Base-by-base conservation (phyloP, 164 flowering plant species). In the Umbilicus rupestris region DNA sequence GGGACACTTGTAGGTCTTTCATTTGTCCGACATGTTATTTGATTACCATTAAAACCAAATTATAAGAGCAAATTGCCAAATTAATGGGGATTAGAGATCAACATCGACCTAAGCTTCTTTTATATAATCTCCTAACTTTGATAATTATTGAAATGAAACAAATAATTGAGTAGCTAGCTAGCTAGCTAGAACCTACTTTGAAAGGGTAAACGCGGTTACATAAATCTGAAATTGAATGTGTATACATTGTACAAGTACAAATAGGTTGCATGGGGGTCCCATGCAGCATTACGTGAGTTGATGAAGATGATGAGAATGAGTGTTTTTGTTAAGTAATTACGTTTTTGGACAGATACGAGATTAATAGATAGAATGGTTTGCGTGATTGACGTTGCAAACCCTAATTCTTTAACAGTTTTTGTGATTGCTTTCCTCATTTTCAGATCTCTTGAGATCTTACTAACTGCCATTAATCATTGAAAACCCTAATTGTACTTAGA, bases 321-420 rank as follows among this genome's bases (percentile, higher is more conserved):
- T 15, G 16, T 41, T 14, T 41, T 41, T 41, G 44, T 41, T 41
- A 35, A 35, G 37, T 10, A 41, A 41, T 10, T 9, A 41, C 6
- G 44, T 12, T 41, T 41, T 14, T 10, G 1, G 60, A 30, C 28
- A 26, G 33, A 55, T 28, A 16, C 17, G 29, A 55, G 60, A 55
- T 55, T 26, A 5, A 55, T 12, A 11, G 19, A 24, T 47, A 10
- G 19, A 55, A 55, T 17, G 19, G 33, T 55, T 55, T 55, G 60
- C 60, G 60, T 55, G 60, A 28, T 55, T 55, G 60, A 55, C 60
- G 60, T 55, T 55, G 28, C 60, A 12, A 55, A 55, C 60, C 33
- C 35, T 28, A 55, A 55, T 55, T 28, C 60, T 55, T 55, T 55
- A 55, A 28, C 60, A 55, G 60, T 14, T 55, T 28, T 3, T 55